Evolutionary conservation across 345 rosid species (phyloP).

Genomic region (Murraya paniculata): DNA sequence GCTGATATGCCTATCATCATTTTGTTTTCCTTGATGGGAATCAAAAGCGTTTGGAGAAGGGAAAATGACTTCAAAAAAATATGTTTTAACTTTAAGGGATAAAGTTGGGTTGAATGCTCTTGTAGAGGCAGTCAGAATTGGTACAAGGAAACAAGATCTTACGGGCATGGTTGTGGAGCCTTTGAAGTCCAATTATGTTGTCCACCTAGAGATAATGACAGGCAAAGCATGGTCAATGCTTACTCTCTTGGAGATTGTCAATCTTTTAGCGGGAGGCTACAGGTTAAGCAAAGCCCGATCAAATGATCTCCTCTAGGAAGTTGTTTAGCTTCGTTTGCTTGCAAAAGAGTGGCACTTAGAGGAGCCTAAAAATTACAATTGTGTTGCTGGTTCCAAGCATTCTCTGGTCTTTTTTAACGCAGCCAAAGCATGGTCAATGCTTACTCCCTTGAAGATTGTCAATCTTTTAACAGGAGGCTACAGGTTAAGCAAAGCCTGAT

Average conservation of each 20-base stretch:
- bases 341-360: slow-evolving; percentile 95
- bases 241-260: slow-evolving; percentile 51
- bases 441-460: slow-evolving; percentile 54
- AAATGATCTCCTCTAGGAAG: slow-evolving; percentile 89
- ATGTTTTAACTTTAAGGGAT: slow-evolving; percentile 56
- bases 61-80: slow-evolving; percentile 50
- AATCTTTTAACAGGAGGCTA: slow-evolving; percentile 61
- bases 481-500: slow-evolving; percentile 76
- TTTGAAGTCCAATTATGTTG: slow-evolving; percentile 41
- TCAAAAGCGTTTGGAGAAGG: slow-evolving; percentile 48
- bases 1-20: not conserved
- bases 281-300: slow-evolving; percentile 81
- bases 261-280: slow-evolving; percentile 59
- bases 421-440: slow-evolving; percentile 59
- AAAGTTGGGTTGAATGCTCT: slow-evolving; percentile 39
- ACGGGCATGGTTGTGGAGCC: slow-evolving; percentile 55
- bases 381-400: slow-evolving; percentile 33
- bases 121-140: slow-evolving; percentile 50
- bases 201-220: slow-evolving; percentile 48
- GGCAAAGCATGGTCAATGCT: slow-evolving; percentile 64
- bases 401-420: too few relatives aligned
- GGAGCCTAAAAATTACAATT: slow-evolving; percentile 51
- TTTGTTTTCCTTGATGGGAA: slow-evolving; percentile 27
- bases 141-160: slow-evolving; percentile 63
- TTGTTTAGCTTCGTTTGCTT: slow-evolving; percentile 88